phyloP scores from a whole-genome alignment of 73 alveolate genomes.

The Paramecium sonneborni region DNA sequence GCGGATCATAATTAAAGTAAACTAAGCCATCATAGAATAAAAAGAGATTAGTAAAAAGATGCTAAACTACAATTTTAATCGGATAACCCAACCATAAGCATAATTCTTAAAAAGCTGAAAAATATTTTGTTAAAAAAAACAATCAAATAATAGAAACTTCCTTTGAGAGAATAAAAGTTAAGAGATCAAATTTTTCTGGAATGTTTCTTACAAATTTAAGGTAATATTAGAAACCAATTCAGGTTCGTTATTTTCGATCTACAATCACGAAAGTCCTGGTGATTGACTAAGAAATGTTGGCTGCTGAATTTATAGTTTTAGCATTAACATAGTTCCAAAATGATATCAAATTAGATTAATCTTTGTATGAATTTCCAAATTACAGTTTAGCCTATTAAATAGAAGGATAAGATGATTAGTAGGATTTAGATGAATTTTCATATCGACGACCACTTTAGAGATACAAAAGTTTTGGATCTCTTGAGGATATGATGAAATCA shows the following conservation, averaged over 20 bases:
- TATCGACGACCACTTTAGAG: background rate
- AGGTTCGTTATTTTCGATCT: background rate
- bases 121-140: background rate
- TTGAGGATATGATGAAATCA: background rate
- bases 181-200: background rate
- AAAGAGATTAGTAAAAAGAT: background rate
- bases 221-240: background rate
- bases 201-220: background rate
- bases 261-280: background rate
- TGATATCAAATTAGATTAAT: constrained; percentile 13
- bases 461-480: constrained; percentile 16
- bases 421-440: background rate
- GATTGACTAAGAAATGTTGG: constrained; percentile 16
- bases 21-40: background rate
- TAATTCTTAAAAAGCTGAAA: background rate
- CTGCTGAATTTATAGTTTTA: background rate
- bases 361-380: constrained; percentile 16
- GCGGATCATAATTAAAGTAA: background rate
- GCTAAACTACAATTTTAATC: background rate
- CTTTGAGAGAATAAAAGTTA: background rate
- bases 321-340: background rate
- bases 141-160: background rate
- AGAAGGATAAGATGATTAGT: constrained; percentile 1
- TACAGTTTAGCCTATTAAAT: constrained; percentile 29
- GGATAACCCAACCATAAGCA: background rate